phyloP scores from a whole-genome alignment of 2,329 filamentous ascomycete genomes.

The Nigrospora osmanthi region DNA sequence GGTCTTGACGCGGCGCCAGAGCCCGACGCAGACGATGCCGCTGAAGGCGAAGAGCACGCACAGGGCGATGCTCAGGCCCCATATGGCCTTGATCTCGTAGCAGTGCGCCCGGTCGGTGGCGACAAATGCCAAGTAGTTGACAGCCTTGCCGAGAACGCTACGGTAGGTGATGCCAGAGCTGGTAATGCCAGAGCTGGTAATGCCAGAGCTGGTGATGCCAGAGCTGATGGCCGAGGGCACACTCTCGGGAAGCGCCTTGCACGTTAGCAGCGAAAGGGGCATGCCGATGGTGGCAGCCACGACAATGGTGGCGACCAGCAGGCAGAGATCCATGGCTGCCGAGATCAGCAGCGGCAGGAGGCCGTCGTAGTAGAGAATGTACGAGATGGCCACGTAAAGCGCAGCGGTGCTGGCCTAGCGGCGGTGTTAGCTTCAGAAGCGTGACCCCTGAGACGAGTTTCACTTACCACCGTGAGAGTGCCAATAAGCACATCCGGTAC shows the following conservation, averaged over 20 bases:
- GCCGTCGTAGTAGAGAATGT: conserved; percentile 73
- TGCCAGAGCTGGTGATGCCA: conserved; percentile 2
- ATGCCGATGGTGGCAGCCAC: conserved; percentile 71
- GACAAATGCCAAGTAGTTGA: conserved; percentile 39
- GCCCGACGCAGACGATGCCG: conserved; percentile 45
- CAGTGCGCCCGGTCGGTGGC: conserved; percentile 57
- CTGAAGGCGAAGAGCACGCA: conserved; percentile 65
- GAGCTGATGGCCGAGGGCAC: conserved; percentile 27
- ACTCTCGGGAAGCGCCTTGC: conserved; percentile 42
- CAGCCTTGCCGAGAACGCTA: conserved; percentile 14
- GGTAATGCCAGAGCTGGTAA: conserved; percentile 10
- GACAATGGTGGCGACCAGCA: conserved; percentile 72
- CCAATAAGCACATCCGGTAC: conserved; percentile 69
- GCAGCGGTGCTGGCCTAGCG: conserved; percentile 66
- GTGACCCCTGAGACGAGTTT: neutral
- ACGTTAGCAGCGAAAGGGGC: conserved; percentile 72
- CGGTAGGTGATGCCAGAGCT: conserved; percentile 12
- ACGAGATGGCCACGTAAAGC: conserved; percentile 72
- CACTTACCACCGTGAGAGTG: conserved; percentile 70
- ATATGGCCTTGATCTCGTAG: conserved; percentile 77
- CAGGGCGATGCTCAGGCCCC: conserved; percentile 76
- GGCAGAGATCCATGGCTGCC: conserved; percentile 55
- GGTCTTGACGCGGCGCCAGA: conserved; percentile 54
- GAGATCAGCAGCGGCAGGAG: conserved; percentile 68
- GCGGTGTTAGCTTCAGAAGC: neutral